Percentiles rank a stretch among this genome's conserved stretches.
phyloP scores from a whole-genome alignment of 495 filamentous ascomycete species.

The Baudoinia panamericana region DNA sequence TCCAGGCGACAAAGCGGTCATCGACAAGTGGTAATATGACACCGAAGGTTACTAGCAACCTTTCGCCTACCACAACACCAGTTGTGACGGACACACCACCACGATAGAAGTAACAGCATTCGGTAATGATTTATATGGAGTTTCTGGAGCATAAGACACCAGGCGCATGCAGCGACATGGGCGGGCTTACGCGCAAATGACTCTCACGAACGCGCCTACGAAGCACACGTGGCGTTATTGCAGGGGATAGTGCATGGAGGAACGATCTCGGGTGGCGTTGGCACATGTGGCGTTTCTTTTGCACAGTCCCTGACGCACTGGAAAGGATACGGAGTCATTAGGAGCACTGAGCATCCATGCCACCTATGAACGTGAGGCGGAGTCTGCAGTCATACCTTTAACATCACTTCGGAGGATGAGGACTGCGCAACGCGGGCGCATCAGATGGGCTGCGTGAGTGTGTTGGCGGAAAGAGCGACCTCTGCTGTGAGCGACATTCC shows the following conservation, averaged over 20 bases:
- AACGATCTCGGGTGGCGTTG: background rate
- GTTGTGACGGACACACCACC: constrained; percentile 11
- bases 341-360: too few species aligned
- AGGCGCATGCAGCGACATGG: background rate
- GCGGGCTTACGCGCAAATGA: background rate
- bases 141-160: background rate
- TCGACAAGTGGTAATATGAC: constrained; percentile 15
- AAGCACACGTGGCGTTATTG: background rate
- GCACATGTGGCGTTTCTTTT: background rate
- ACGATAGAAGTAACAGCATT: constrained; percentile 2
- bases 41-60: constrained; percentile 9
- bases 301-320: too few species aligned
- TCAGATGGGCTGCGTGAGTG: too few species aligned
- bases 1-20: constrained; percentile 21
- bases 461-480: too few species aligned
- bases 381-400: too few species aligned
- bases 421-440: too few species aligned
- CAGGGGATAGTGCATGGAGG: too few species aligned
- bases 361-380: too few species aligned
- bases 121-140: background rate
- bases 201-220: background rate
- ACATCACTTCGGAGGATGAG: too few species aligned
- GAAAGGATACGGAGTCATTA: too few species aligned
- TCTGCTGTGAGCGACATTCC: too few species aligned
- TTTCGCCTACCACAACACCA: constrained; percentile 7